Percentiles rank a stretch among this genome's conserved stretches.
phyloP scores from a whole-genome alignment of 2,329 filamentous ascomycete genomes.

The Neurospora crassa region DNA sequence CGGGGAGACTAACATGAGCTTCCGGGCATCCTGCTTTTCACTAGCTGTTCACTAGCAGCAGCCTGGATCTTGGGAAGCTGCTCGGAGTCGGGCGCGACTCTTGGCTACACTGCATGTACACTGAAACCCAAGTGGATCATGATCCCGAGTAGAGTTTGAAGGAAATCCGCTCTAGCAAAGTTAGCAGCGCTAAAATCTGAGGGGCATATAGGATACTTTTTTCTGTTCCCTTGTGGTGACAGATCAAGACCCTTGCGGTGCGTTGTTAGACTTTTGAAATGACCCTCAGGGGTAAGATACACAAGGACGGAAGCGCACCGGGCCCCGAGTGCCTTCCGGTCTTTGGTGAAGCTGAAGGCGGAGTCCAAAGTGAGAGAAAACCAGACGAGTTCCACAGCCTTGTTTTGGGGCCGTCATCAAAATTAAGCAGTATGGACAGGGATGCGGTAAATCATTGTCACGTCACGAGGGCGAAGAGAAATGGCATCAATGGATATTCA shows the following conservation, averaged over 20 bases:
- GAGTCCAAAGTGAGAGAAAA: not conserved
- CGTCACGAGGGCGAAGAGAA: slow-evolving; percentile 7
- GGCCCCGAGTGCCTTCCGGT: not conserved
- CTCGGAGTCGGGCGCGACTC: not conserved
- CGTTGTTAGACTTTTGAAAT: not conserved
- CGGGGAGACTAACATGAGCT: not conserved
- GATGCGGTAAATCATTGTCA: slow-evolving; percentile 3
- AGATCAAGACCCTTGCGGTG: not conserved
- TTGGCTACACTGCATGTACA: not conserved
- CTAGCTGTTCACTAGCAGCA: not conserved
- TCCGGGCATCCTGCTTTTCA: not conserved
- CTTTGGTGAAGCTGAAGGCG: not conserved
- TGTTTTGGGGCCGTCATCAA: not conserved
- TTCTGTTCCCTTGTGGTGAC: not conserved
- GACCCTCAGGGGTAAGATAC: not conserved
- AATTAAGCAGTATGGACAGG: not conserved
- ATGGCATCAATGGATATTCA: not conserved
- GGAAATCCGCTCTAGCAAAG: not conserved
- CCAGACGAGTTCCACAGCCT: not conserved
- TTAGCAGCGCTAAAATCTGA: not conserved
- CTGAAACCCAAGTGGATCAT: not conserved
- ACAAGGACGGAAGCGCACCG: not conserved
- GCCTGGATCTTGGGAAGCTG: not conserved
- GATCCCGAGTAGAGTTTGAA: not conserved
- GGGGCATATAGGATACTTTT: not conserved